Percentiles rank a stretch among this genome's conserved stretches.
Evolutionary conservation across 208 protist genomes (phyloP).

Genomic region (Jaenimonas drosophilae): DNA sequence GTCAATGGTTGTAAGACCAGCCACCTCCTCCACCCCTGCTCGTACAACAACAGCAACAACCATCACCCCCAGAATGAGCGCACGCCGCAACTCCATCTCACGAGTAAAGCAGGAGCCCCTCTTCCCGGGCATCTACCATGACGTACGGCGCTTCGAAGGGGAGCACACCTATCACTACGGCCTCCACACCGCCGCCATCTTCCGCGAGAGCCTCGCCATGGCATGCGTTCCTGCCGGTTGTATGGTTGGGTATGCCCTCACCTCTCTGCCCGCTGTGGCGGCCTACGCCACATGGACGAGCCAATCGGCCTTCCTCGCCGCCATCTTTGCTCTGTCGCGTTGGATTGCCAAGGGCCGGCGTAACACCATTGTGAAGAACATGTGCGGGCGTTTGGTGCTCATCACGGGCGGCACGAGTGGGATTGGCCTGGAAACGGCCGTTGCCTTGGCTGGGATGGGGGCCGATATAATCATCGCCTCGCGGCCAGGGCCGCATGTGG

Average conservation of each 20-base stretch:
- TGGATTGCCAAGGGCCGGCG: slow-evolving; percentile 25
- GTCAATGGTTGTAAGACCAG: no score
- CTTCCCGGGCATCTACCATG: slow-evolving; percentile 42
- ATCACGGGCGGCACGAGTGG: slow-evolving; percentile 70
- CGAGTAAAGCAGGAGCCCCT: slow-evolving; percentile 53
- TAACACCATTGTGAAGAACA: slow-evolving; percentile 25
- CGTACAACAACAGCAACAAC: no score
- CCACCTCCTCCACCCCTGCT: no score
- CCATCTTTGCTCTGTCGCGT: slow-evolving; percentile 22
- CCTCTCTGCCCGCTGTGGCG: slow-evolving; percentile 15
- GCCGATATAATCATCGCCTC: slow-evolving; percentile 52
- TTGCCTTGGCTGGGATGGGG: slow-evolving; percentile 53
- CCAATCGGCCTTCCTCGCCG: slow-evolving; percentile 29
- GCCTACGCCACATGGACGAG: no score
- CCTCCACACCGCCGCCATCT: slow-evolving; percentile 48
- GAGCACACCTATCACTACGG: slow-evolving; percentile 71
- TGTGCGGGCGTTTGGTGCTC: slow-evolving; percentile 42
- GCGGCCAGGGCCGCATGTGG: slow-evolving; percentile 24
- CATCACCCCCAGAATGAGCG: no score
- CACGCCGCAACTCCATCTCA: slow-evolving; percentile 17
- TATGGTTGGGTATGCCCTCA: slow-evolving; percentile 27
- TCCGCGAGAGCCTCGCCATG: slow-evolving; percentile 39
- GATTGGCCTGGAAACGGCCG: slow-evolving; percentile 56
- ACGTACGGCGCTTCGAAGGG: slow-evolving; percentile 57
- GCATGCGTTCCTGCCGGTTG: slow-evolving; percentile 43